A percentile compares a stretch with the other conserved stretches of the same genome.
phyloP scores from a whole-genome alignment of 2,329 filamentous ascomycete genomes.

The Aspergillus sp. region DNA sequence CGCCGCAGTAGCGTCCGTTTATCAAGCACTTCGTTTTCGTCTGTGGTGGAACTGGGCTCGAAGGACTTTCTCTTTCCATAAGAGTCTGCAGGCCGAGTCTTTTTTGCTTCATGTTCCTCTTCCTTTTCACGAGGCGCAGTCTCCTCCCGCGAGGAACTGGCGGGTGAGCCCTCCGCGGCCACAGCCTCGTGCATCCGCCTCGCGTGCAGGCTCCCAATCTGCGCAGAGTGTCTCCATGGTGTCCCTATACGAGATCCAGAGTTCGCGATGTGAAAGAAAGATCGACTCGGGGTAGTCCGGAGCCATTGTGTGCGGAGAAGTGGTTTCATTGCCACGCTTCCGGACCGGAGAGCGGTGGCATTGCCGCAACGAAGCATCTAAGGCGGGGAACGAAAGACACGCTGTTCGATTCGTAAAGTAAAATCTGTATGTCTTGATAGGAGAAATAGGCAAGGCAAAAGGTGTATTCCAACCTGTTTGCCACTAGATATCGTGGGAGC shows the following conservation, averaged over 20 bases:
- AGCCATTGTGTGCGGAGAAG: slow-evolving; percentile 9
- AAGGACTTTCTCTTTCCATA: too few relatives aligned
- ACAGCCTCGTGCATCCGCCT: too few relatives aligned
- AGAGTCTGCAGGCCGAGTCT: too few relatives aligned
- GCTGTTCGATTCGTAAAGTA: slow-evolving; percentile 15
- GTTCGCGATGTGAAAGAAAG: not conserved
- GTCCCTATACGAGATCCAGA: not conserved
- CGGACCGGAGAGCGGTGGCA: slow-evolving; percentile 21
- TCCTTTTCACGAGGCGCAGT: too few relatives aligned
- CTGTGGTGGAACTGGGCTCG: too few relatives aligned
- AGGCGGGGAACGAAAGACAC: slow-evolving; percentile 10
- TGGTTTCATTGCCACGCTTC: slow-evolving; percentile 16
- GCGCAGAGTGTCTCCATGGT: not conserved
- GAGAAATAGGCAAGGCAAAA: not conserved
- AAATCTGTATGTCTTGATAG: too few relatives aligned
- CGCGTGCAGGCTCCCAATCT: not conserved
- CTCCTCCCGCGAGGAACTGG: too few relatives aligned
- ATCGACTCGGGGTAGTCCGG: not conserved
- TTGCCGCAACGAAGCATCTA: slow-evolving; percentile 26
- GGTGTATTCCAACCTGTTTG: not conserved
- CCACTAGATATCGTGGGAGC: not conserved
- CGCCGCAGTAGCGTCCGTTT: not conserved
- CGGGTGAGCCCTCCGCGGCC: too few relatives aligned
- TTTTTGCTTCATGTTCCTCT: too few relatives aligned
- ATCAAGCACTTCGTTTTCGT: too few relatives aligned